Percentiles rank a stretch among this genome's conserved stretches.
These are phyloP conservation scores for Leucogyrophana mollusca DNA, from an alignment of 768 basidiomycete genomes.

Conservation along the genomic window DNA sequence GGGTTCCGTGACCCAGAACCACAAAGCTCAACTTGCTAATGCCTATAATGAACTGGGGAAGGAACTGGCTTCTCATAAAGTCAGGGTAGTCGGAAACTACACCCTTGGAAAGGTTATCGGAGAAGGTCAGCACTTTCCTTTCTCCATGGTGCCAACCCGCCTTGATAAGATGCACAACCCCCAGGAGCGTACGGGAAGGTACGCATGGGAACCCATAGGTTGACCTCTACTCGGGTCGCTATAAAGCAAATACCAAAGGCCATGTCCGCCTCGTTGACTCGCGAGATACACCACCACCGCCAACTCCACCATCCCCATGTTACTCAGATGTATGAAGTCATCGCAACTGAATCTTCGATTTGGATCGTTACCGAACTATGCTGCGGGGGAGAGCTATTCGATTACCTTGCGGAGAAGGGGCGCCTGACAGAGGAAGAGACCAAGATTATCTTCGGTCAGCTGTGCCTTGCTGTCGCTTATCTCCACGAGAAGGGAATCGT, in stretches of 20 bases:
- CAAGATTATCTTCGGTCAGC: slow-evolving; percentile 88
- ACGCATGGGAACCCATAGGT: slow-evolving; percentile 88
- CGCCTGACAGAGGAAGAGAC: slow-evolving; percentile 83
- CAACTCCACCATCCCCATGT: slow-evolving; percentile 95
- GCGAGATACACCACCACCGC: slow-evolving; percentile 98
- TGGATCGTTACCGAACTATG: slow-evolving; percentile 99
- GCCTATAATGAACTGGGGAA: slow-evolving; percentile 98
- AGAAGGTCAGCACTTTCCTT: slow-evolving; percentile 62
- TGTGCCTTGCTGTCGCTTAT: slow-evolving; percentile 91
- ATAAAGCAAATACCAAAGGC: slow-evolving; percentile 98
- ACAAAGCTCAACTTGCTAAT: slow-evolving; percentile 86
- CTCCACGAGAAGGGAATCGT: slow-evolving; percentile 92
- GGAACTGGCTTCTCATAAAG: slow-evolving; percentile 87
- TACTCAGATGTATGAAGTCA: slow-evolving; percentile 95
- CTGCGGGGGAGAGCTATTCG: slow-evolving; percentile 95
- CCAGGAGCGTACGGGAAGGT: slow-evolving; percentile 95
- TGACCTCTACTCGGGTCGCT: slow-evolving; percentile 89
- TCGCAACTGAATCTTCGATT: slow-evolving; percentile 92
- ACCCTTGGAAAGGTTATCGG: slow-evolving; percentile 93
- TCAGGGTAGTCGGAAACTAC: slow-evolving; percentile 93
- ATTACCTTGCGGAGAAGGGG: slow-evolving; percentile 95
- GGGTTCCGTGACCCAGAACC: slow-evolving; percentile 65
- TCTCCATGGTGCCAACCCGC: slow-evolving; percentile 7
- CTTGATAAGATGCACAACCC: slow-evolving; percentile 20
- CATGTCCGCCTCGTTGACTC: slow-evolving; percentile 86